Evolutionary conservation across 2,329 filamentous ascomycete genomes (phyloP).

Genomic region (Claviceps fusiformis): DNA sequence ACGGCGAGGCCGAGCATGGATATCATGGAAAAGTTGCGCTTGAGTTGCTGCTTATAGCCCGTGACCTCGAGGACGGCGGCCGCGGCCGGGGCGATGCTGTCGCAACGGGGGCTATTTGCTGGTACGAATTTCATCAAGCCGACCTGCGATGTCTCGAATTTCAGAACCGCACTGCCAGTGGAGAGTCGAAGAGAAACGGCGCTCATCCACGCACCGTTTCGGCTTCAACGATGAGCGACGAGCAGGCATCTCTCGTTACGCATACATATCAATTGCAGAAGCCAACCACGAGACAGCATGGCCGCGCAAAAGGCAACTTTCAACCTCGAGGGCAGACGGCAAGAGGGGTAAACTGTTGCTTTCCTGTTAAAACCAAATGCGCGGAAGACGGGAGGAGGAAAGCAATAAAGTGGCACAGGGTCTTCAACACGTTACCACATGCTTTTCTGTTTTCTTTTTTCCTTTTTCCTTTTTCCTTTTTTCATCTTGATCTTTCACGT

Average conservation of each 20-base stretch:
- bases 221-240: background rate
- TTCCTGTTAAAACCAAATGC: no score
- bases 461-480: background rate
- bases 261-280: background rate
- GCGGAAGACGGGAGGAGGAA: background rate
- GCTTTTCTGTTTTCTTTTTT: background rate
- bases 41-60: conserved; percentile 35
- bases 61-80: conserved; percentile 27
- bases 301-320: background rate
- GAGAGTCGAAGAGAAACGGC: background rate
- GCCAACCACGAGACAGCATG: background rate
- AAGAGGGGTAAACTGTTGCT: background rate
- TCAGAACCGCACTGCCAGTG: background rate
- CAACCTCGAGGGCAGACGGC: background rate
- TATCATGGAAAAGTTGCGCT: conserved; percentile 34
- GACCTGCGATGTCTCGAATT: background rate
- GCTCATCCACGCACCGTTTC: background rate
- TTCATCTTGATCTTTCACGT: background rate
- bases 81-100: background rate
- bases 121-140: background rate
- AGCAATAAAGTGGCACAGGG: background rate
- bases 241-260: background rate
- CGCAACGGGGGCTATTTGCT: background rate
- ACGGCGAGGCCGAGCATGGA: conserved; percentile 35
- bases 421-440: background rate